A percentile compares a stretch with the other conserved stretches of the same genome.
Evolutionary conservation across 179 eudicot genomes (phyloP).

Genomic region (Corrigiola litoralis): DNA sequence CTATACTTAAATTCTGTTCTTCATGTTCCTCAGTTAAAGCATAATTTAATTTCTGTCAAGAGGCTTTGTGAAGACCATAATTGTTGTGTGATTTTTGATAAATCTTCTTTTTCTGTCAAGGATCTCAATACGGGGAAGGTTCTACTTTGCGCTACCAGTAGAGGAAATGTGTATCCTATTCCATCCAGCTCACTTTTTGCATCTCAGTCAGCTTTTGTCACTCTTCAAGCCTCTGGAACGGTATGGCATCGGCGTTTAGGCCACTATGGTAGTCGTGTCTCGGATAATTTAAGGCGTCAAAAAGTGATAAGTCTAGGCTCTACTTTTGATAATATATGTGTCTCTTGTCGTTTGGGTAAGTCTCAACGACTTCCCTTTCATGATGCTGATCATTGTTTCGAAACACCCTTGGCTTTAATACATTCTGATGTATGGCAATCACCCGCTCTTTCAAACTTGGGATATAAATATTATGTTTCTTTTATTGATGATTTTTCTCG

Average conservation of each 20-base stretch:
- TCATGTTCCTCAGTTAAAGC: not conserved
- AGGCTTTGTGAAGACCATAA: not conserved
- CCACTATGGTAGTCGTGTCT: not conserved
- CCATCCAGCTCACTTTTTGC: not conserved
- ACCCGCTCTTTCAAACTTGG: not conserved
- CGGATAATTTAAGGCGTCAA: not conserved
- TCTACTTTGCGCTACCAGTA: not conserved
- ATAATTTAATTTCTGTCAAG: not conserved
- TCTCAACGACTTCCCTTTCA: not conserved
- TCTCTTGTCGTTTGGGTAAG: not conserved
- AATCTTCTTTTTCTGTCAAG: not conserved
- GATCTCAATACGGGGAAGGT: not conserved
- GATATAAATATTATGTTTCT: not conserved
- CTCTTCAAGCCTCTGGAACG: not conserved
- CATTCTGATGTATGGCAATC: not conserved
- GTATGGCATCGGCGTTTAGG: slow-evolving; percentile 1
- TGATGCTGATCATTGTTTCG: not conserved
- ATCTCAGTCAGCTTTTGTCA: not conserved
- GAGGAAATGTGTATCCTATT: not conserved
- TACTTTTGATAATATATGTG: not conserved
- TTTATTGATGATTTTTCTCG: slow-evolving; percentile 10
- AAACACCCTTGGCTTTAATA: not conserved
- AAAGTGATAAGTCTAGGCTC: not conserved
- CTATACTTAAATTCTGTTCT: not conserved
- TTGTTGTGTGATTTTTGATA: not conserved